These are phyloP conservation scores for Herpotrichia juniperi DNA, from an alignment of 2,329 filamentous ascomycete species.

Conservation along the genomic window DNA sequence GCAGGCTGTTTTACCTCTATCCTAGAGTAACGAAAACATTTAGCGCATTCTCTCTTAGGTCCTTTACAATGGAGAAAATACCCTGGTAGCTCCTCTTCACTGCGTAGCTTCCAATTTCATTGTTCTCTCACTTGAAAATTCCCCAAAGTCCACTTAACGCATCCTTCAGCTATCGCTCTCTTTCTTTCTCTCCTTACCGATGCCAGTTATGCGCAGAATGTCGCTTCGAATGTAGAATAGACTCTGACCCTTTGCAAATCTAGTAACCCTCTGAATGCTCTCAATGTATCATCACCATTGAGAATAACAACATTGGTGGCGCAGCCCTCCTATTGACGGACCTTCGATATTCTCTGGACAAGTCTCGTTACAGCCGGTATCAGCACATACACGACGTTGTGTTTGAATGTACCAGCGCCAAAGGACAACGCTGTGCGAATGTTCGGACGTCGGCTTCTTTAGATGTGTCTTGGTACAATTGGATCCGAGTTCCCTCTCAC, in stretches of 20 bases:
- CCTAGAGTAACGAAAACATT: too few relatives aligned
- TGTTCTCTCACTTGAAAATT: too few relatives aligned
- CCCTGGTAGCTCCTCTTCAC: too few relatives aligned
- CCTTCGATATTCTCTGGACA: conserved; percentile 36
- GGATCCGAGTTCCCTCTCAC: conserved; percentile 43
- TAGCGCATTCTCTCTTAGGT: too few relatives aligned
- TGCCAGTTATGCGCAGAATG: too few relatives aligned
- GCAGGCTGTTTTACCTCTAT: too few relatives aligned
- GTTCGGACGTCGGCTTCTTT: conserved; percentile 31
- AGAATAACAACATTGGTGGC: conserved; percentile 15
- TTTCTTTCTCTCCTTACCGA: too few relatives aligned
- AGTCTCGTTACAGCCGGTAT: conserved; percentile 42
- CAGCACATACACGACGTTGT: conserved; percentile 42
- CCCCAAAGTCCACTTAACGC: too few relatives aligned
- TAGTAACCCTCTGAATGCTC: background rate
- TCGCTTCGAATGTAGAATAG: too few relatives aligned
- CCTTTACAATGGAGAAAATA: too few relatives aligned
- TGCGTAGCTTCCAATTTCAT: too few relatives aligned
- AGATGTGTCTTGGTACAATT: conserved; percentile 39
- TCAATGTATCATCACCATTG: background rate
- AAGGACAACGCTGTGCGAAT: conserved; percentile 17
- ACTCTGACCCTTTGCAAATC: background rate
- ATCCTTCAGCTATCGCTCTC: too few relatives aligned
- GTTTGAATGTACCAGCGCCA: conserved; percentile 44
- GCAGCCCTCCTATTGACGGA: conserved; percentile 36